Percentiles rank a stretch among this genome's conserved stretches.
Evolutionary conservation across 129 eudicot species (phyloP).

Genomic region (Chrysanthemum seticuspe): DNA sequence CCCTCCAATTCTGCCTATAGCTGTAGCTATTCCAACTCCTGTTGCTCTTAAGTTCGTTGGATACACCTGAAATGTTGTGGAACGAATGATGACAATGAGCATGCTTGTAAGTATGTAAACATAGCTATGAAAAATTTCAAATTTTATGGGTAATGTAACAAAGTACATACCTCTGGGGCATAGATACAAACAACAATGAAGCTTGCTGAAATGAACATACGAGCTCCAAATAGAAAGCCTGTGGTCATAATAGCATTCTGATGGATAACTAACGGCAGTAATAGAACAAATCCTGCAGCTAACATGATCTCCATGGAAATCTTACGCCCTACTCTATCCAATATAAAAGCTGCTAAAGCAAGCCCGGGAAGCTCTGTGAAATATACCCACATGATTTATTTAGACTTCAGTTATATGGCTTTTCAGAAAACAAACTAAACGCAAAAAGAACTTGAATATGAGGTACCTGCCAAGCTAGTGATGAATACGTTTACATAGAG

Average conservation of each 20-base stretch:
- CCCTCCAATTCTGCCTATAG: slow-evolving; percentile 68
- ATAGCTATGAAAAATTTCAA: not conserved
- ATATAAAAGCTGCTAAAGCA: slow-evolving; percentile 50
- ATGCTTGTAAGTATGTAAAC: not conserved
- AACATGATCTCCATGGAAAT: slow-evolving; percentile 61
- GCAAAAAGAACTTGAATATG: not conserved
- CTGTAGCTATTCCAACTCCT: slow-evolving; percentile 67
- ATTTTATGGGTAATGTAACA: not conserved
- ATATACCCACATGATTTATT: not conserved
- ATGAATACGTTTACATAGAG: slow-evolving; percentile 53
- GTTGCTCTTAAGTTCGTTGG: slow-evolving; percentile 66
- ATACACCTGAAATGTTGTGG: slow-evolving; percentile 43
- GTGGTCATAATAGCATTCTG: slow-evolving; percentile 49
- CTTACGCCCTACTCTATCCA: slow-evolving; percentile 71
- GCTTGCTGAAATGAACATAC: slow-evolving; percentile 55
- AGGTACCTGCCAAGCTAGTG: slow-evolving; percentile 45
- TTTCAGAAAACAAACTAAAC: not conserved
- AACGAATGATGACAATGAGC: not conserved
- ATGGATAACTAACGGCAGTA: slow-evolving; percentile 50
- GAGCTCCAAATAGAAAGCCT: slow-evolving; percentile 52
- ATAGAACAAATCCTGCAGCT: slow-evolving; percentile 35
- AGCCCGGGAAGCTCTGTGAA: slow-evolving; percentile 75
- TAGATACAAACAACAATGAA: slow-evolving; percentile 46
- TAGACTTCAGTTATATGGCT: not conserved
- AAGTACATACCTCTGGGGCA: slow-evolving; percentile 56